Base-by-base conservation (phyloP, 2,329 filamentous ascomycete genomes). In the Fusarium buharicum region DNA sequence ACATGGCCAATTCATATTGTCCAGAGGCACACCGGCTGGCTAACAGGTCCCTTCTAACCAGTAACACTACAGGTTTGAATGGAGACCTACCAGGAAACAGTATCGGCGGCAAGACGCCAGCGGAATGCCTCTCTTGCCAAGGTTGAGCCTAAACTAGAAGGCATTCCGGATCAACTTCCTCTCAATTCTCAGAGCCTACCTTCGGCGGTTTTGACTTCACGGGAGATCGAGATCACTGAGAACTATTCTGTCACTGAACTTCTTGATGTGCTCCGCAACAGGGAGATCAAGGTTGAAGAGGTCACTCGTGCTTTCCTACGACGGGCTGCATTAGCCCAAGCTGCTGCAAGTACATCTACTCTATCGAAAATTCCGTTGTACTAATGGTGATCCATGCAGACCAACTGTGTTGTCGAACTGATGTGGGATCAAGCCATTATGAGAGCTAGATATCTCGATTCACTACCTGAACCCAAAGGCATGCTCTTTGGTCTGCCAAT, bases 341-440 rank as follows among this genome's bases (percentile, higher is more conserved):
- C 43, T 43, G 70, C 70, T n/a, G 70, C 70, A 51, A 47, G 63
- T 24, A 6, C 22, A 24, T 8, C 22, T 24, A 8, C 34, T 4
- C 22, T 4, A 1, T 1, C 10, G 2, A 3, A 13, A 24, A 24
- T 2, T 7, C 6, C 4, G 5, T 16, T 11, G 3, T 17, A 4
- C 11, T 20, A 3, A 53, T 9, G 6, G n/a, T 24, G 18, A 33
- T 4, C 1, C 4, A 4, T 8, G 5, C 14, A 65, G 74, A 75
- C 72, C 1, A 76, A 76, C 33, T 76, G 74, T 39, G 46, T 76
- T 12, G 72, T 71, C 2, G 72, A 73, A 22, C 64, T 76, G 4
- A 64, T 76, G 50, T 76, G 74, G 73, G 74, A 76, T 39, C 52
- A 74, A n/a, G 74, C 74, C 1, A 72, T 76, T 12, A 62, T 66